Evolutionary conservation across 345 rosid genomes (phyloP).

Genomic region (Aquilaria sinensis): DNA sequence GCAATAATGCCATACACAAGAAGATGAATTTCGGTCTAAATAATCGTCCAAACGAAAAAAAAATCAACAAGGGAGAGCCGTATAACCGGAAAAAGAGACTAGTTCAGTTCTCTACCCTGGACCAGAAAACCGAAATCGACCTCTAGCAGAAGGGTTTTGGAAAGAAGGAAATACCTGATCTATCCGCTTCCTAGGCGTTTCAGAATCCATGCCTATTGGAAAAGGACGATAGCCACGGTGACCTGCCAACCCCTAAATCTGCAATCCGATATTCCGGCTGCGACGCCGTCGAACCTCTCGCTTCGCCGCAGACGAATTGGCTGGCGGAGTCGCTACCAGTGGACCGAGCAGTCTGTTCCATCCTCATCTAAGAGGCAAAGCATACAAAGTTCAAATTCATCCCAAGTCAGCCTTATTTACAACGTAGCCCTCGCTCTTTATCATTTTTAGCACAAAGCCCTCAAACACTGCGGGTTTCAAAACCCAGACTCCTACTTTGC

Average conservation of each 20-base stretch:
- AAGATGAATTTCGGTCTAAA: not conserved
- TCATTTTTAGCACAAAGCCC: too few relatives aligned
- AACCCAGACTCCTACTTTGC: too few relatives aligned
- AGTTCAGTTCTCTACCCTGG: not conserved
- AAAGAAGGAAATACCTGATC: slow-evolving; percentile 49
- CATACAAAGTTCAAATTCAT: too few relatives aligned
- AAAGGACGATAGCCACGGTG: slow-evolving; percentile 15
- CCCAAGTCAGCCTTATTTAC: too few relatives aligned
- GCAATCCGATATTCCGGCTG: slow-evolving; percentile 2
- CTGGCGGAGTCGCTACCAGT: too few relatives aligned
- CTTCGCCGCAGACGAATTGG: not conserved
- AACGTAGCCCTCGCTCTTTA: too few relatives aligned
- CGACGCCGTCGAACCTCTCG: slow-evolving; percentile 9
- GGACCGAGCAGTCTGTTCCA: too few relatives aligned
- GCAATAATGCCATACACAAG: slow-evolving; percentile 1
- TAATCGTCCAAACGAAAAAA: slow-evolving; percentile 1
- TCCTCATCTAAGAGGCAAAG: too few relatives aligned
- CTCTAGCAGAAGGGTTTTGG: slow-evolving; percentile 2
- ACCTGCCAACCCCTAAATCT: slow-evolving; percentile 27
- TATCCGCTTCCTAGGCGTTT: slow-evolving; percentile 47
- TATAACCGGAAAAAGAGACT: not conserved
- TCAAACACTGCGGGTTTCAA: too few relatives aligned
- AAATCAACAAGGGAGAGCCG: not conserved
- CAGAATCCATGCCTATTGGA: slow-evolving; percentile 50
- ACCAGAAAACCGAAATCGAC: too few relatives aligned